These are phyloP conservation scores for Solanum commersonii DNA, from an alignment of 257 asterid species.

Conservation along the genomic window DNA sequence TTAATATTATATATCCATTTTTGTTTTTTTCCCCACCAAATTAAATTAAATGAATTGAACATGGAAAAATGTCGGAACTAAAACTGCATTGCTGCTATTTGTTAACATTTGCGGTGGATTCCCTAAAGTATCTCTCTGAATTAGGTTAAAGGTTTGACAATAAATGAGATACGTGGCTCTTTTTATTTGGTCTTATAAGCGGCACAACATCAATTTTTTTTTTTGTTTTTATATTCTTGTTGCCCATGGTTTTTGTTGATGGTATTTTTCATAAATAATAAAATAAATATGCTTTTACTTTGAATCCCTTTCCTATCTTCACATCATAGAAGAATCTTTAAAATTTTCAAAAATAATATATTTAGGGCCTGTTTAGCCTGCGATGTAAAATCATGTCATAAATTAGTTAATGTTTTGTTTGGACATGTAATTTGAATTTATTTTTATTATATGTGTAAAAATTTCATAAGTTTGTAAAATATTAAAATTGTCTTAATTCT, in stretches of 20 bases:
- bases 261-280: not conserved
- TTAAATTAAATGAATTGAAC: not conserved
- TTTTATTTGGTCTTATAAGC: constrained; percentile 22
- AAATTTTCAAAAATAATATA: no score
- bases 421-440: no score
- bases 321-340: not conserved
- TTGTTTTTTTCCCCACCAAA: not conserved
- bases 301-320: not conserved
- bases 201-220: not conserved
- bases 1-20: not conserved
- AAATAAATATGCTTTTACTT: no score
- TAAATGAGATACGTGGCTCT: constrained; percentile 27
- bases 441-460: no score
- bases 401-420: no score
- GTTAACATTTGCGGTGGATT: constrained; percentile 43
- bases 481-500: no score
- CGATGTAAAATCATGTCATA: no score
- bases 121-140: constrained; percentile 3
- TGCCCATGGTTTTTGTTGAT: not conserved
- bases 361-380: no score
- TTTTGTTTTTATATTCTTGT: no score
- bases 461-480: no score
- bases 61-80: not conserved
- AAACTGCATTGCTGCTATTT: constrained; percentile 19
- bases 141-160: not conserved